phyloP scores from a whole-genome alignment of 1,139 yeast genomes.

The Geotrichum fermentans region DNA sequence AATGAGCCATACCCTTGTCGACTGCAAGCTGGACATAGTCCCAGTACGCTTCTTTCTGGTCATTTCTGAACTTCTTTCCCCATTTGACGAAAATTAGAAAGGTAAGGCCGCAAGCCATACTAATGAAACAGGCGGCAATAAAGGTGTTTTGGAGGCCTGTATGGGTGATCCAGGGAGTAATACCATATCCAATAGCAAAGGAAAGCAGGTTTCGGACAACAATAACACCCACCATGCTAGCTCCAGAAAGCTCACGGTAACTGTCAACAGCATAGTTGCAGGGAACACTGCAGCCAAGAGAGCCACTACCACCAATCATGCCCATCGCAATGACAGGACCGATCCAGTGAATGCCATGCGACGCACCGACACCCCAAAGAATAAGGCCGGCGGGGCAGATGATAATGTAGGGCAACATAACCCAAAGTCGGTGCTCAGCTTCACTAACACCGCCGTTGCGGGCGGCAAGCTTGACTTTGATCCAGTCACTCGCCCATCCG shows the following conservation, averaged over 20 bases:
- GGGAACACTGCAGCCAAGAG: constrained; percentile 51
- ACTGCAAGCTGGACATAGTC: constrained; percentile 17
- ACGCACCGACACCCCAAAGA: constrained; percentile 75
- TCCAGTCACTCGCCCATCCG: constrained; percentile 48
- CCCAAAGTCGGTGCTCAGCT: constrained; percentile 73
- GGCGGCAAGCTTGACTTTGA: constrained; percentile 64
- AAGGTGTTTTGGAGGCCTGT: constrained; percentile 46
- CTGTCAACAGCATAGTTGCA: constrained; percentile 52
- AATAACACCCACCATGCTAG: constrained; percentile 45
- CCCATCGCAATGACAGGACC: constrained; percentile 37
- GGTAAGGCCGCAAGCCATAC: constrained; percentile 42
- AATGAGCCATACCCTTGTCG: constrained; percentile 20
- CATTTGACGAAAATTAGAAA: constrained; percentile 40
- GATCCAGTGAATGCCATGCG: constrained; percentile 58
- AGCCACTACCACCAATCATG: constrained; percentile 49
- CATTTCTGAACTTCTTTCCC: constrained; percentile 26
- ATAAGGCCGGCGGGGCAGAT: constrained; percentile 68
- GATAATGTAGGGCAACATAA: constrained; percentile 56
- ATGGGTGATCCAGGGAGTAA: constrained; percentile 46
- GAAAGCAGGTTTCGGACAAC: constrained; percentile 40
- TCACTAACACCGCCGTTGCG: constrained; percentile 64
- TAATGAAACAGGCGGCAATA: constrained; percentile 44
- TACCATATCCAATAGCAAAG: constrained; percentile 47
- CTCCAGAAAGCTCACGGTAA: constrained; percentile 52
- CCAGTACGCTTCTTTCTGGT: constrained; percentile 14